Percentiles rank a stretch among this genome's conserved stretches.
These are phyloP conservation scores for Helicocarpus griseus DNA, from an alignment of 2,329 filamentous ascomycete species.

Conservation along the genomic window DNA sequence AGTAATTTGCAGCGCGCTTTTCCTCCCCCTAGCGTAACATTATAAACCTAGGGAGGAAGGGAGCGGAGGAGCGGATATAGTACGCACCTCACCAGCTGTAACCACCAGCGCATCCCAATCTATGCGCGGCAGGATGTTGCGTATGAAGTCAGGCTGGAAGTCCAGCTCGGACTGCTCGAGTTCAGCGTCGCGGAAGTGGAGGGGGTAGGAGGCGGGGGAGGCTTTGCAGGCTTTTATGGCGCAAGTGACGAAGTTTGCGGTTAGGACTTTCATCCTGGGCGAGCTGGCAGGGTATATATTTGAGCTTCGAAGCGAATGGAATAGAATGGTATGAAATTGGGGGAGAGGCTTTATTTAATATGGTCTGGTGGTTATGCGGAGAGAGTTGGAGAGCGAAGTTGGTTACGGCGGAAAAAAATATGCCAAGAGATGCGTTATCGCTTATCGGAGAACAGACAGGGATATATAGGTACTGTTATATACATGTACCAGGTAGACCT, in stretches of 20 bases:
- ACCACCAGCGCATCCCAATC: slow-evolving; percentile 76
- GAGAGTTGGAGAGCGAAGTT: neutral
- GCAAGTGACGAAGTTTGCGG: slow-evolving; percentile 93
- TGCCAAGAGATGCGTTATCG: neutral
- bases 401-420: too few relatives aligned
- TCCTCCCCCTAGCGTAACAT: too few relatives aligned
- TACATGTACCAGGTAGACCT: neutral
- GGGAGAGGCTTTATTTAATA: neutral
- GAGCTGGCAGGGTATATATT: too few relatives aligned
- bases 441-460: neutral
- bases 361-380: too few relatives aligned
- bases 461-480: too few relatives aligned
- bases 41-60: neutral
- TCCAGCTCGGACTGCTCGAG: slow-evolving; percentile 77
- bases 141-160: slow-evolving; percentile 67
- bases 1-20: too few relatives aligned
- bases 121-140: slow-evolving; percentile 75
- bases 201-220: slow-evolving; percentile 67
- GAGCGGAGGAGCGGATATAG: slow-evolving; percentile 1
- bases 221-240: slow-evolving; percentile 91
- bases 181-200: slow-evolving; percentile 87
- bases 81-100: slow-evolving; percentile 57
- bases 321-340: too few relatives aligned
- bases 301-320: too few relatives aligned
- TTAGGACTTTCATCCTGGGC: slow-evolving; percentile 99